Evolutionary conservation across 2,329 filamentous ascomycete genomes (phyloP), one percentile per base, ranked within the genome.

Genomic region (Epichloe festucae): DNA sequence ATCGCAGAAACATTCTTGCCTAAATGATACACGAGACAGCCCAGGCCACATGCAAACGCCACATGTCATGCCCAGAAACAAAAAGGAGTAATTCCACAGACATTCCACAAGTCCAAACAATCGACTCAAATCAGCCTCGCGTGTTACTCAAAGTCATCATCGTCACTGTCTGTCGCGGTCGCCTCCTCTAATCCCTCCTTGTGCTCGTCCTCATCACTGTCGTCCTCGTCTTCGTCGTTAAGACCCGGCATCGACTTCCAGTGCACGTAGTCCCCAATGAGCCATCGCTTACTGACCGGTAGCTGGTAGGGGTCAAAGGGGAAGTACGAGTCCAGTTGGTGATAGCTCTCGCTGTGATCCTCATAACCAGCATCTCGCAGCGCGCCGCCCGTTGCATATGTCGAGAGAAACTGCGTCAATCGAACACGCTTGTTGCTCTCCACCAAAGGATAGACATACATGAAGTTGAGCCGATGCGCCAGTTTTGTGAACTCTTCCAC

Each of bases 261-360:
- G 48, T 83, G 75, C 34, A 91, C 77, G 62, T 95, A 96, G 63
- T 94, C 85, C 19, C 79, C 77, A 55, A 89, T 85, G 12, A 98
- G 71, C 94, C 93, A 97, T 53, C 82, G 78, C 67, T 87, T 89
- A 66, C 90, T 96, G 58, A 82, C 74, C 0, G 90, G 90, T 48
- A 98, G 73, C 61, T 91, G 85, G 66, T 97, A 98, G 2, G 94
- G 94, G 64, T 98, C 93, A 62, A 98, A 98, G 0, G 93, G 93
- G 62, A 97, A 98, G 66, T 95, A 96, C 0, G 89, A 87, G 59
- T 97, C 90, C 2, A 98, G 77, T 66, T 95, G 85, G 61, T 91
- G 84, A 61, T 82, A 85, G 55, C 84, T 82, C 58, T 95, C 88
- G 53, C 87, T 85, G 50, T 82, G 77, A 14, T 69, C 65, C 40